Percentiles rank a stretch among this genome's conserved stretches.
Evolutionary conservation across 768 basidiomycete species (phyloP).

Genomic region (Boletus rubescentipes): DNA sequence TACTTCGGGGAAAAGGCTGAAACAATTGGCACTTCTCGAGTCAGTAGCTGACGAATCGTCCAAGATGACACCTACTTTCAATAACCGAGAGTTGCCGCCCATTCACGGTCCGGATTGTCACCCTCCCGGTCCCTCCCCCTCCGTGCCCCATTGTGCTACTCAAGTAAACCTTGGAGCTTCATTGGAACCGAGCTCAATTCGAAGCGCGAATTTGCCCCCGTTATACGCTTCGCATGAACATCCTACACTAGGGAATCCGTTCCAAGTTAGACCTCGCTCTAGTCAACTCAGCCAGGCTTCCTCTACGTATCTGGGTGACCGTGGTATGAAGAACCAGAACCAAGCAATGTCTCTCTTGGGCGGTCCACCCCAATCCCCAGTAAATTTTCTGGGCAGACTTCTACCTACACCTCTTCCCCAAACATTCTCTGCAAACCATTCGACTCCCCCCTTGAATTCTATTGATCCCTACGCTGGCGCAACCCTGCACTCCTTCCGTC

Average conservation of each 20-base stretch:
- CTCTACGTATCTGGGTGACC: too few relatives aligned
- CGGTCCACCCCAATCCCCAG: slow-evolving; percentile 2
- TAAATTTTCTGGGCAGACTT: slow-evolving; percentile 5
- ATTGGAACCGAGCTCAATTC: slow-evolving; percentile 34
- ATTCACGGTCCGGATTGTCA: slow-evolving; percentile 1
- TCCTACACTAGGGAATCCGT: slow-evolving; percentile 27
- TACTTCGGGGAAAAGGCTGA: slow-evolving; percentile 59
- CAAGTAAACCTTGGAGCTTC: slow-evolving; percentile 28
- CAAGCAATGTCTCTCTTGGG: slow-evolving; percentile 14
- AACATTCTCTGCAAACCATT: slow-evolving; percentile 16
- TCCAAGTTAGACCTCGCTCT: slow-evolving; percentile 48
- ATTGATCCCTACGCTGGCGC: slow-evolving; percentile 17
- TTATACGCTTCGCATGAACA: slow-evolving; percentile 8
- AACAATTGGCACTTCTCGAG: slow-evolving; percentile 71
- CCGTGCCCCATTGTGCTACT: slow-evolving; percentile 21
- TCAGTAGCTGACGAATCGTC: slow-evolving; percentile 73
- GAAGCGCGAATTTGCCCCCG: slow-evolving; percentile 3
- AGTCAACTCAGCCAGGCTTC: slow-evolving; percentile 44
- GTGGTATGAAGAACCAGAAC: slow-evolving; percentile 13
- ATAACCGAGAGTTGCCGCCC: slow-evolving; percentile 25
- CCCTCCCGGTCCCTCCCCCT: slow-evolving; percentile 12
- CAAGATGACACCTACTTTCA: slow-evolving; percentile 48
- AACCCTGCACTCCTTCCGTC: slow-evolving; percentile 8
- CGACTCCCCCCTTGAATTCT: slow-evolving; percentile 17
- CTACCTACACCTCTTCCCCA: slow-evolving; percentile 15